Conservation (phyloP, 2,329 filamentous ascomycete species). For the Thelonectria blattea region DNA sequence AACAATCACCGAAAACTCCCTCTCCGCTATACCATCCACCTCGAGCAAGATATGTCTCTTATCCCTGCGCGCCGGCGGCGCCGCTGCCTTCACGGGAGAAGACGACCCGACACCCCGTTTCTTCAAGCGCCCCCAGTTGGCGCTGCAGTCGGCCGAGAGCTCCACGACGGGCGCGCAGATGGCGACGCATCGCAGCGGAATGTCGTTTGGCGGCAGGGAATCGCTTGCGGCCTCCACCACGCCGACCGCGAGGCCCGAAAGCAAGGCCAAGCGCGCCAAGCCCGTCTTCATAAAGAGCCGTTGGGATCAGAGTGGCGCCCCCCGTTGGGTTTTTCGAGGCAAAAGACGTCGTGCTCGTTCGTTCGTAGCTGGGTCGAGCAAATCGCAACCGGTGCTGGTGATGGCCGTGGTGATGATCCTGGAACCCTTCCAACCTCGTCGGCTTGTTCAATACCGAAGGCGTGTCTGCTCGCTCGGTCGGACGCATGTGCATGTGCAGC, state of each 20-base stretch:
- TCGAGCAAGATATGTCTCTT: background rate
- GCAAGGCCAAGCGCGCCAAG: slow-evolving; percentile 34
- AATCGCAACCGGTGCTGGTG: background rate
- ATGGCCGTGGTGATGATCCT: no score
- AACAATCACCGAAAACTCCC: slow-evolving; percentile 40
- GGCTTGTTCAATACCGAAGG: background rate
- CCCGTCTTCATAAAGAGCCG: slow-evolving; percentile 37
- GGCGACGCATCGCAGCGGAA: slow-evolving; percentile 48
- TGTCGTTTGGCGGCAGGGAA: slow-evolving; percentile 43
- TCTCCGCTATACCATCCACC: slow-evolving; percentile 25
- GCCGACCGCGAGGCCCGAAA: slow-evolving; percentile 40
- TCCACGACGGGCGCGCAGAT: slow-evolving; percentile 53
- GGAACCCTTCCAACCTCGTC: background rate
- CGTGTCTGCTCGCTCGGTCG: background rate
- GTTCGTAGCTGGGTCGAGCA: background rate
- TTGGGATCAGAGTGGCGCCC: no score
- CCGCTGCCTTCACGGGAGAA: slow-evolving; percentile 23
- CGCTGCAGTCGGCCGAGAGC: slow-evolving; percentile 46
- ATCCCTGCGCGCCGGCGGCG: background rate
- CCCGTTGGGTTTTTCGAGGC: background rate
- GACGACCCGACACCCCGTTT: slow-evolving; percentile 32
- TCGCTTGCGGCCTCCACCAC: slow-evolving; percentile 40
- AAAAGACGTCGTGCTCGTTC: background rate
- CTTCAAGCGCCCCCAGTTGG: slow-evolving; percentile 36
- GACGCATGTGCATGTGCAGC: background rate